Conservation (phyloP, 2,329 filamentous ascomycete species). For the Trichophyton rubrum region DNA sequence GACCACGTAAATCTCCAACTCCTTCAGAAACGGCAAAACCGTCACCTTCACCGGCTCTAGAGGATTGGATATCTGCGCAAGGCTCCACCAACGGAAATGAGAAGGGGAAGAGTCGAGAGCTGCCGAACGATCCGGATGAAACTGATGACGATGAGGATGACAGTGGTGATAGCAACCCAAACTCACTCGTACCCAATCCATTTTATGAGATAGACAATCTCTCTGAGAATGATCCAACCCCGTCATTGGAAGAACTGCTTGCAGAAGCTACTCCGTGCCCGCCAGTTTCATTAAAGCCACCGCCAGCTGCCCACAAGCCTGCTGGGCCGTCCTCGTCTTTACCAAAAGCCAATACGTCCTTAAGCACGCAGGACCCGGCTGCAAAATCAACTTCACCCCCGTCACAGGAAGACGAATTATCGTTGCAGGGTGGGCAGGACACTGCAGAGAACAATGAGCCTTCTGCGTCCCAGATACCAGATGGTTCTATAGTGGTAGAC, state of each 20-base stretch:
- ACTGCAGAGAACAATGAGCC: not conserved
- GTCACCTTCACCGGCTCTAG: constrained; percentile 3
- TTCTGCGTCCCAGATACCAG: constrained; percentile 7
- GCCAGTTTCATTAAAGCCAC: not conserved
- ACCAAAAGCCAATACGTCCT: not conserved
- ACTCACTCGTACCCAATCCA: constrained; percentile 21
- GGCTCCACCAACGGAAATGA: constrained; percentile 10
- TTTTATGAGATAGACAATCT: constrained; percentile 18
- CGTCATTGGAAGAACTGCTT: constrained; percentile 2
- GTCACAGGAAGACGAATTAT: not conserved
- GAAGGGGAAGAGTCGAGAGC: not conserved
- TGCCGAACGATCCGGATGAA: not conserved
- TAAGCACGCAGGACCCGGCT: not conserved
- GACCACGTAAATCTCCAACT: not conserved
- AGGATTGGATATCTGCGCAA: constrained; percentile 11
- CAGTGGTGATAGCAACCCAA: not conserved
- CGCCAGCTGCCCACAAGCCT: not conserved
- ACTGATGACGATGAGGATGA: not conserved
- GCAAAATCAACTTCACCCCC: constrained; percentile 1
- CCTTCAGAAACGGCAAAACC: constrained; percentile 8
- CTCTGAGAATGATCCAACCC: not conserved
- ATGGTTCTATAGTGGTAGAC: constrained; percentile 22
- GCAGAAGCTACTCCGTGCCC: not conserved
- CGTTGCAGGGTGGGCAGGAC: not conserved
- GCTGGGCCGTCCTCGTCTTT: constrained; percentile 6